Evolutionary conservation across 768 basidiomycete species (phyloP), one percentile per base, ranked within the genome.

Genomic region (Xerocomellus chrysenteron): DNA sequence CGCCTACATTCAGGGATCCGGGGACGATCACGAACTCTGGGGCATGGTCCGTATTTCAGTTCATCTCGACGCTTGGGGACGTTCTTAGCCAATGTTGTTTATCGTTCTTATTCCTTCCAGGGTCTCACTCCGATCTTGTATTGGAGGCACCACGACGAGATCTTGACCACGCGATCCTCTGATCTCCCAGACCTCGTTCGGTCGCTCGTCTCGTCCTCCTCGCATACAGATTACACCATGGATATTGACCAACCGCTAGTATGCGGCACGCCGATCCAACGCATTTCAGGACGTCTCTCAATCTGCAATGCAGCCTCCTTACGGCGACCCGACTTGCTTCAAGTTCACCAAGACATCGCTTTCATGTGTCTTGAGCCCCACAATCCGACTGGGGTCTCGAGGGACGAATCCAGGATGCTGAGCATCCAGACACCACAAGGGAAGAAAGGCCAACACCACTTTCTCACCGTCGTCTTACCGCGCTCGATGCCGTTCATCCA

Each of bases 11-110:
- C 94, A 96, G 69, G 96, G 96, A 1, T 92, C 90, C 0, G 96
- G 94, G 0, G 96, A 98, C 65, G 96, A 98, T 64, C 92, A 95
- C 65, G 94, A 97, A 70, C 76, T 89, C 6, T 95, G 93, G 94
- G 81, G 86, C 30, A 82, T 83, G 83, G 90, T 90, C 53, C 32
- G 76, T 68, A 16, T 32, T 21, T 32, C 13, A 45, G 37, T 44
- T 50, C 47, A 2, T 30, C 37, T 43, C 32, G 13, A 32, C 19
- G 40, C 26, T 42, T 16, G 26, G 26, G 26, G 26, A 5, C 26
- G 2, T 6, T 14, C 4, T 35, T 13, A 5, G 10, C 42, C 10
- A 24, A 30, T 9, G 17, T 28, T 28, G 9, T 24, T 32, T 2
- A 21, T 21, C 35, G 12, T 39, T 19, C 21, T 21, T 26, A 16